A percentile compares a stretch with the other conserved stretches of the same genome.
phyloP scores from a whole-genome alignment of 768 basidiomycete genomes.

The Tricholoma sp. region DNA sequence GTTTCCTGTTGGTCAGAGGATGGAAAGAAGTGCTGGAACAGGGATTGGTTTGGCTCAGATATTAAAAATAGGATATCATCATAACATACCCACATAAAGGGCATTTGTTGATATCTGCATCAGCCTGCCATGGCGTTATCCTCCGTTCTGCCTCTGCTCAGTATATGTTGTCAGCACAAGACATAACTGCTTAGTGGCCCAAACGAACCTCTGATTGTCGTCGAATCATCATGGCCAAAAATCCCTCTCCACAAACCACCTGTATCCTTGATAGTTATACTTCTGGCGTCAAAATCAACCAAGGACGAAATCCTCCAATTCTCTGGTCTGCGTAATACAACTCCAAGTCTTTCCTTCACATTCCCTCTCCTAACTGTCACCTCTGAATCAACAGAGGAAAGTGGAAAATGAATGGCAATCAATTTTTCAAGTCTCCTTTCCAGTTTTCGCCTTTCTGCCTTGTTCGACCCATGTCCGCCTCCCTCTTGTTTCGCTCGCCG shows the following conservation, averaged over 20 bases:
- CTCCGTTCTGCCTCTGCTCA: constrained; percentile 72
- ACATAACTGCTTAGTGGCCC: background rate
- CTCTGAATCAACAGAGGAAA: constrained; percentile 2
- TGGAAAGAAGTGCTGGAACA: constrained; percentile 64
- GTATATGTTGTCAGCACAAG: constrained; percentile 5
- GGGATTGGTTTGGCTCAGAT: background rate
- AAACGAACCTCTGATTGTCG: constrained; percentile 60
- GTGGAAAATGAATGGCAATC: constrained; percentile 63
- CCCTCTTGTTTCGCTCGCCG: constrained; percentile 36
- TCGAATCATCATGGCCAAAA: constrained; percentile 42
- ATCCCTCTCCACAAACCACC: constrained; percentile 69
- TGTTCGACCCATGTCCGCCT: constrained; percentile 31
- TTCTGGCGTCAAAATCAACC: constrained; percentile 67
- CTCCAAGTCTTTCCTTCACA: constrained; percentile 14
- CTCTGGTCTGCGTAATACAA: constrained; percentile 12
- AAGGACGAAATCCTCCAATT: constrained; percentile 59
- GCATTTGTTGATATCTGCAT: constrained; percentile 70
- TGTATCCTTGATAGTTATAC: constrained; percentile 48
- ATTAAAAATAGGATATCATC: background rate
- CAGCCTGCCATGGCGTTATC: constrained; percentile 95
- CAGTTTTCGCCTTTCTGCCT: constrained; percentile 78
- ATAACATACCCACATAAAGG: constrained; percentile 72
- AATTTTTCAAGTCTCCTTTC: constrained; percentile 88
- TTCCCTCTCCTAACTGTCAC: constrained; percentile 2
- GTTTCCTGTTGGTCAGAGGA: constrained; percentile 87